Evolutionary conservation across 805 yeast species (phyloP).

Genomic region (Cyberlindnera xishuangbannaensis): DNA sequence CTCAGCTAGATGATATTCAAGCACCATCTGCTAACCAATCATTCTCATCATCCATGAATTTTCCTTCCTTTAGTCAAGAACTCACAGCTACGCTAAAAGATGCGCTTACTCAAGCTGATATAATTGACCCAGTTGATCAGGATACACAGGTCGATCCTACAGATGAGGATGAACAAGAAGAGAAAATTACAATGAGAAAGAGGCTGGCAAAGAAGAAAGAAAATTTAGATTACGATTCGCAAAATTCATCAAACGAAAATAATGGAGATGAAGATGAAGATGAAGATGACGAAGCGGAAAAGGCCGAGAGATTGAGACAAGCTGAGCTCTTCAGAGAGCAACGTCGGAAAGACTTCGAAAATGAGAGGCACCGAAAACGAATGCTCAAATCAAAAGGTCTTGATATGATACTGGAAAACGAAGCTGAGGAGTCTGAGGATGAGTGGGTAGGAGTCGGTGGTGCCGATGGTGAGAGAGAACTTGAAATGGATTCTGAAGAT

Average conservation of each 20-base stretch:
- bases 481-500: conserved; percentile 64
- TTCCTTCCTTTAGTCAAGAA: too few relatives aligned
- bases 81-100: not conserved
- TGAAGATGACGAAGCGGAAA: conserved; percentile 19
- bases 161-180: conserved; percentile 23
- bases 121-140: too few relatives aligned
- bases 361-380: conserved; percentile 30
- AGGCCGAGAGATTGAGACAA: conserved; percentile 13
- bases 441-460: conserved; percentile 86
- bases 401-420: conserved; percentile 62
- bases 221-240: conserved; percentile 15
- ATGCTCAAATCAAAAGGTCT: conserved; percentile 57
- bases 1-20: conserved; percentile 7
- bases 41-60: too few relatives aligned
- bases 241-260: too few relatives aligned
- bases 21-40: conserved; percentile 7
- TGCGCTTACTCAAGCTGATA: conserved; percentile 5
- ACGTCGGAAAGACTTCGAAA: conserved; percentile 21
- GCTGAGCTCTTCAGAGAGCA: conserved; percentile 19
- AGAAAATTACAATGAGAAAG: conserved; percentile 19
- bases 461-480: conserved; percentile 45
- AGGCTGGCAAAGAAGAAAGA: conserved; percentile 20
- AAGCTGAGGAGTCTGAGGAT: conserved; percentile 86
- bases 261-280: conserved; percentile 23
- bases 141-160: not conserved